Base-by-base conservation (phyloP, 768 basidiomycete species). In the Cystofilobasidium capitatum region DNA sequence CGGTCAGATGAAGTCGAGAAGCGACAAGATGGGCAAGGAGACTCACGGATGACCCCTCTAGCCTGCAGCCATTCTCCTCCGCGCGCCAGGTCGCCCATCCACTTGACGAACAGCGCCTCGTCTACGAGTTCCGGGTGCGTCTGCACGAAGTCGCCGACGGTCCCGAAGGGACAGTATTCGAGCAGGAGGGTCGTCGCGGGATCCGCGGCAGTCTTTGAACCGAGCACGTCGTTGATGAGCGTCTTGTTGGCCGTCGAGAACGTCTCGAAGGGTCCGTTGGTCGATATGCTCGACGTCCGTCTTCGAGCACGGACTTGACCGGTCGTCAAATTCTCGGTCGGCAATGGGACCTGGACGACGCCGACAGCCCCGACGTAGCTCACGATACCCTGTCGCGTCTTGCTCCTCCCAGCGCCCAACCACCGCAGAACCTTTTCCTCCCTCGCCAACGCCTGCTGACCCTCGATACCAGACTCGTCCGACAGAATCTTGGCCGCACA, bases 11-110 rank as follows among this genome's bases (percentile, higher is more conserved):
- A n/a, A 40, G 17, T 60, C 58, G 24, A 26, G 39, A 33, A 22
- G 13, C 14, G 35, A 37, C 10, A 49, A 10, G 22, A 20, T 49
- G 26, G 35, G 26, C 17, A 16, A 40, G n/a, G 44, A 12, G n/a
- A 66, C 65, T 75, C 78, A 71, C 80, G 80, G 17, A 80, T 65
- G 37, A 81, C 74, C 2, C 76, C 76, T 45, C 76, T 74, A 29
- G 70, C 70, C 62, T 80, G 78, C 45, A 75, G 72, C 75, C 75
- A 78, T 10, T 66, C 72, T 13, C 79, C 70, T 0, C 78, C 79
- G 12, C 63, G 57, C 0, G 71, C 66, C 4, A 78, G 70, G 70
- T 79, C 74, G 22, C 67, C 64, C 1, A 78, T 76, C 77, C 79
- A 78, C 29, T 71, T 69, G 33, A 68, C 64, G 74, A 75, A 77